These are phyloP conservation scores for Phaeotremella skinneri DNA, from an alignment of 768 basidiomycete genomes.

Conservation along the genomic window DNA sequence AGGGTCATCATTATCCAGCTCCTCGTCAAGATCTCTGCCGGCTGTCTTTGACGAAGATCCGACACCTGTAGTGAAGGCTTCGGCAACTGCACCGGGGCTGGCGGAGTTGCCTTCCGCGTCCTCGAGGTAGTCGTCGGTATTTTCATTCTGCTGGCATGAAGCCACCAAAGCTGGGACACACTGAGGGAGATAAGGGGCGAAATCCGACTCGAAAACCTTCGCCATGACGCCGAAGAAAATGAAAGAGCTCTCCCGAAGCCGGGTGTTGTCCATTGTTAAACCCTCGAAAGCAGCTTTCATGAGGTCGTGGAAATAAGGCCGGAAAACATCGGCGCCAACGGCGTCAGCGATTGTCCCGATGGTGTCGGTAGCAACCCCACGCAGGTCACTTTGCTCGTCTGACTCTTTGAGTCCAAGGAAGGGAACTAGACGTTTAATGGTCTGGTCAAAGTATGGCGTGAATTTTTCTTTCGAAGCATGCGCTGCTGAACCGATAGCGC, in stretches of 20 bases:
- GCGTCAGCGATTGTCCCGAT: constrained; percentile 97
- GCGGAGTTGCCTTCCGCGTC: constrained; percentile 55
- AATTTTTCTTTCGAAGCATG: constrained; percentile 91
- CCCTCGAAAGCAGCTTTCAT: constrained; percentile 94
- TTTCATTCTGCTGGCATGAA: constrained; percentile 79
- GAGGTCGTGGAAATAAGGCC: constrained; percentile 91
- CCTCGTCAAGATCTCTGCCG: constrained; percentile 59
- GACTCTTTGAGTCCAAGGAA: constrained; percentile 79
- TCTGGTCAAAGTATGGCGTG: constrained; percentile 87
- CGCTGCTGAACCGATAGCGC: constrained; percentile 95
- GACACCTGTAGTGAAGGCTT: constrained; percentile 63
- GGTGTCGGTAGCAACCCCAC: constrained; percentile 98
- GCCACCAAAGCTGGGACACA: constrained; percentile 81
- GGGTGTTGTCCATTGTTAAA: constrained; percentile 72
- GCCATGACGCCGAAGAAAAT: constrained; percentile 98
- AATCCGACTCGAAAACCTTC: constrained; percentile 92
- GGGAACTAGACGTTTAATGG: constrained; percentile 80
- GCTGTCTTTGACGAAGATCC: constrained; percentile 62
- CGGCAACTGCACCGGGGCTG: constrained; percentile 42
- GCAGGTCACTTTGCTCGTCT: constrained; percentile 88
- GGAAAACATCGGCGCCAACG: constrained; percentile 88
- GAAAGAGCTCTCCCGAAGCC: constrained; percentile 92
- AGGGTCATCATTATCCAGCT: constrained; percentile 66
- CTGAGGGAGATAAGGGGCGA: constrained; percentile 76
- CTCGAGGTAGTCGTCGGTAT: constrained; percentile 59